phyloP scores from a whole-genome alignment of 345 rosid genomes.

The Eucalyptus leucophloia region DNA sequence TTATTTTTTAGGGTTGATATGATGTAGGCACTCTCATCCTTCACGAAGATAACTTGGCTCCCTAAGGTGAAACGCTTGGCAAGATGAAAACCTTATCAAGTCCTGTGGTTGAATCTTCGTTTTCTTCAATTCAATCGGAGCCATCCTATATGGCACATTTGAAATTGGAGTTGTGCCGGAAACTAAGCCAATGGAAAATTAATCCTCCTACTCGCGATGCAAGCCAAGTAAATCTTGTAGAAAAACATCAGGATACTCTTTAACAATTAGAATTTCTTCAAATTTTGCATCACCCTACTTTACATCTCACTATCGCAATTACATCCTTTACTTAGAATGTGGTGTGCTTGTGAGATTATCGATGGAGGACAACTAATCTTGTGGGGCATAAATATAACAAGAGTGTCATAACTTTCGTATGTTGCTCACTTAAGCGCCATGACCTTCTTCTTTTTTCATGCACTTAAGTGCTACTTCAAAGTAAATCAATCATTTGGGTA shows the following conservation, averaged over 20 bases:
- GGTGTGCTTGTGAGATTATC: not conserved
- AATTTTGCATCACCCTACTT: not conserved
- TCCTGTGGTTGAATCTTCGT: not conserved
- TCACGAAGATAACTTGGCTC: not conserved
- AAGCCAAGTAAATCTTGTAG: not conserved
- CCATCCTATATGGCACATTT: not conserved
- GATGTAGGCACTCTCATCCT: too few relatives aligned
- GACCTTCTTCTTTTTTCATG: too few relatives aligned
- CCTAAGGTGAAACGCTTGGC: not conserved
- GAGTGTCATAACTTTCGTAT: too few relatives aligned
- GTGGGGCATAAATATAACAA: not conserved
- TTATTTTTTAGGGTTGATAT: too few relatives aligned
- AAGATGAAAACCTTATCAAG: not conserved
- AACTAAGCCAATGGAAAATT: not conserved
- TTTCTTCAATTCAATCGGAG: not conserved
- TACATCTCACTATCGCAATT: not conserved
- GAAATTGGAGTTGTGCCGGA: not conserved
- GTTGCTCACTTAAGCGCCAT: rapidly evolving
- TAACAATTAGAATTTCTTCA: not conserved
- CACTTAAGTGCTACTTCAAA: not conserved
- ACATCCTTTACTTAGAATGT: not conserved
- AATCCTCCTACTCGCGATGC: not conserved
- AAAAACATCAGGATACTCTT: not conserved
- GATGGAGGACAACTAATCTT: not conserved
- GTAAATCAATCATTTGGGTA: not conserved